These are phyloP conservation scores for Platismatia glauca DNA, from an alignment of 495 filamentous ascomycete species.

Conservation along the genomic window DNA sequence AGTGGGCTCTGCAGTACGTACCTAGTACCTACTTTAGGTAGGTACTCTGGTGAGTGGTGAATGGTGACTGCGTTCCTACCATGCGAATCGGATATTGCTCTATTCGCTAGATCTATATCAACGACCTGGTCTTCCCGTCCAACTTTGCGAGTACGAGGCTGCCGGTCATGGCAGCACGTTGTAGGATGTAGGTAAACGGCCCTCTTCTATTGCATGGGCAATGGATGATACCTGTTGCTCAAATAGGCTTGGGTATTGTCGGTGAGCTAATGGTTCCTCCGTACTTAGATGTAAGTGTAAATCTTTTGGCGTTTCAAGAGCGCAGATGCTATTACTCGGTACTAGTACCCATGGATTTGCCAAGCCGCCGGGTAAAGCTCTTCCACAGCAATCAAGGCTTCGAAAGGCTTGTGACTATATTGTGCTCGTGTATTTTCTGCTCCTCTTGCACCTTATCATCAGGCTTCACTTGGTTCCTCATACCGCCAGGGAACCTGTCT, in stretches of 20 bases:
- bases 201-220: neutral
- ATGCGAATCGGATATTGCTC: neutral
- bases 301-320: neutral
- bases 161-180: neutral
- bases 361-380: neutral
- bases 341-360: neutral
- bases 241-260: too few relatives aligned
- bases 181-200: too few relatives aligned
- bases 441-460: constrained; percentile 21
- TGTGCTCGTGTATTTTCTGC: constrained; percentile 7
- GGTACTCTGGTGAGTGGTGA: too few relatives aligned
- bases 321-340: neutral
- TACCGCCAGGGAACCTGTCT: constrained; percentile 46
- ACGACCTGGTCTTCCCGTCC: neutral
- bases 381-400: neutral
- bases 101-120: neutral
- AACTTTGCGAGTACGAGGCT: neutral
- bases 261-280: neutral
- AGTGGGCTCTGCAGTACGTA: too few relatives aligned
- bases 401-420: constrained; percentile 3
- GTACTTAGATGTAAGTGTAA: neutral
- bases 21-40: too few relatives aligned
- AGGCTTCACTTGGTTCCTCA: constrained; percentile 14
- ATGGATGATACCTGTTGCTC: neutral
- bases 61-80: too few relatives aligned